Percentiles rank a stretch among this genome's conserved stretches.
Conservation (phyloP, 2,329 filamentous ascomycete genomes). For the Paracoccidioides brasiliensis region DNA sequence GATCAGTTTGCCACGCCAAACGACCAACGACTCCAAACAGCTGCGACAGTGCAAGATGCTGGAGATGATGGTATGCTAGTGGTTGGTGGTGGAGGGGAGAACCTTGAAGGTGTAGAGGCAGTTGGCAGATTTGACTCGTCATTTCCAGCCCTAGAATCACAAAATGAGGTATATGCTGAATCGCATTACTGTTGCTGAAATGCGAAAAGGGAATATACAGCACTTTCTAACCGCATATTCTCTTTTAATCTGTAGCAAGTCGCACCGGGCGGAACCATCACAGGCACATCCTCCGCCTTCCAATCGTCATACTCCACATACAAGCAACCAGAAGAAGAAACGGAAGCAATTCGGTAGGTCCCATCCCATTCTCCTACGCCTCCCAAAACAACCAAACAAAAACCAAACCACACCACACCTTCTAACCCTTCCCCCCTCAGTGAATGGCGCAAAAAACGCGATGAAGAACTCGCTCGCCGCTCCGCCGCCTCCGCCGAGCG, state of each 20-base stretch:
- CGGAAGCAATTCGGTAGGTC: conserved; percentile 62
- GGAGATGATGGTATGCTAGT: conserved; percentile 59
- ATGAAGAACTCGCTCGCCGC: conserved; percentile 69
- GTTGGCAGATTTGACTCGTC: conserved; percentile 66
- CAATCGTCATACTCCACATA: conserved; percentile 39
- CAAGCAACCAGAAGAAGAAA: conserved; percentile 60
- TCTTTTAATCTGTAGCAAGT: conserved; percentile 42
- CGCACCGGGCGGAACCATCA: conserved; percentile 67
- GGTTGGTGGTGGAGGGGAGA: conserved; percentile 39
- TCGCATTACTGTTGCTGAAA: neutral
- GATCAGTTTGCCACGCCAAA: conserved; percentile 71
- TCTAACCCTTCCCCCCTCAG: conserved; percentile 20
- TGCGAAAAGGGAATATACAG: neutral
- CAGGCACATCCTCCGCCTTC: conserved; percentile 50
- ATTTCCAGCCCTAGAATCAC: conserved; percentile 69
- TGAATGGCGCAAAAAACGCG: conserved; percentile 83
- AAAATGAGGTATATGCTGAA: conserved; percentile 52
- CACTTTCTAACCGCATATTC: neutral
- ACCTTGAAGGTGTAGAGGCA: conserved; percentile 27
- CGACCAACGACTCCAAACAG: conserved; percentile 39
- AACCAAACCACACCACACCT: conserved; percentile 1
- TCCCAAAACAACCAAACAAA: neutral
- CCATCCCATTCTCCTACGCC: neutral
- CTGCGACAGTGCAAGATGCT: conserved; percentile 49
- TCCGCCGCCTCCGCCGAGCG: conserved; percentile 70